Evolutionary conservation across 2,329 filamentous ascomycete genomes (phyloP).

Genomic region (Davidsoniella eucalypti): DNA sequence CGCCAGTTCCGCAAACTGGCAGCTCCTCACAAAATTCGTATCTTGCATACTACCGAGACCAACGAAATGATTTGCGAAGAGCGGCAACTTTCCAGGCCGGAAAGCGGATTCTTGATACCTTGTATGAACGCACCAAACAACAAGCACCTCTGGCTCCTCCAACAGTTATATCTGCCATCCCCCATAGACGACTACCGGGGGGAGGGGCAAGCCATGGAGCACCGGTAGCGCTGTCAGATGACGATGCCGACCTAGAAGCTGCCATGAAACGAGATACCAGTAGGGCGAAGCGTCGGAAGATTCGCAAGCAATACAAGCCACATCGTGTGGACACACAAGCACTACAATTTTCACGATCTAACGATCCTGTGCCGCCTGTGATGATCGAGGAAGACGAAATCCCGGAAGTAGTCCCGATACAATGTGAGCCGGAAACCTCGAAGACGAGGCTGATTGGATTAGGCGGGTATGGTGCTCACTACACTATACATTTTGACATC

Average conservation of each 20-base stretch:
- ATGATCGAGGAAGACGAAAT: conserved; percentile 5
- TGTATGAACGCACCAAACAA: conserved; percentile 29
- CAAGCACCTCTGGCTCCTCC: conserved; percentile 15
- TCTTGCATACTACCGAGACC: neutral
- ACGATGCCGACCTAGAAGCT: conserved; percentile 4
- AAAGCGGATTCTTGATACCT: conserved; percentile 37
- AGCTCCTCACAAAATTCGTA: neutral
- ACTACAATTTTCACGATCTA: conserved; percentile 35
- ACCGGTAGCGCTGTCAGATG: neutral
- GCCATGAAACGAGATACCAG: conserved; percentile 3
- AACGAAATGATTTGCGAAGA: neutral
- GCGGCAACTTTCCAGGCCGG: conserved; percentile 28
- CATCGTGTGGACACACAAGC: conserved; percentile 30
- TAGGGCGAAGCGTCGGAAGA: conserved; percentile 16
- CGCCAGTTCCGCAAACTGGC: neutral
- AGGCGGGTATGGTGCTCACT: conserved; percentile 43
- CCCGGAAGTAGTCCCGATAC: neutral
- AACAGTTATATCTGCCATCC: conserved; percentile 2
- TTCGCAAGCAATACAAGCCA: conserved; percentile 29
- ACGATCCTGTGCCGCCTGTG: conserved; percentile 29
- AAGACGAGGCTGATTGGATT: conserved; percentile 30
- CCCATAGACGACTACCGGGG: neutral
- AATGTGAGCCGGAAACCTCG: neutral
- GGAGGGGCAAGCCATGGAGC: neutral
- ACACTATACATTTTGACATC: conserved; percentile 45